These are phyloP conservation scores for Terfezia claveryi DNA, from an alignment of 495 filamentous ascomycete species.

Conservation along the genomic window DNA sequence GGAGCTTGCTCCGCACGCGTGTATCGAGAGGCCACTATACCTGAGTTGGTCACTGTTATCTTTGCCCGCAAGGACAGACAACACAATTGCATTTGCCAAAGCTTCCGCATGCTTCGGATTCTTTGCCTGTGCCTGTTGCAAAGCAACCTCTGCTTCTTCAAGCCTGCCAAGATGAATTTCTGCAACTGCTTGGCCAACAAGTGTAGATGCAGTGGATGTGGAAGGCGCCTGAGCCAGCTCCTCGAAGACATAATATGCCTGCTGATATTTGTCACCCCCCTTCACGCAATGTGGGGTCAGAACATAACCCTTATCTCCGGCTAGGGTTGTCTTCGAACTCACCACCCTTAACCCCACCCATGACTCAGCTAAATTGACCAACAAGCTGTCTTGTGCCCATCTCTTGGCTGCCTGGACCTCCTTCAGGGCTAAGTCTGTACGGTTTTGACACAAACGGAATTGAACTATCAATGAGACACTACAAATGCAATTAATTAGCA, in stretches of 20 bases:
- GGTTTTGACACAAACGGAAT: constrained; percentile 78
- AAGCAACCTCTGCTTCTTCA: constrained; percentile 70
- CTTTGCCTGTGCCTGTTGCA: constrained; percentile 57
- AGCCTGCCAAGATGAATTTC: constrained; percentile 79
- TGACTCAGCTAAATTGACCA: constrained; percentile 85
- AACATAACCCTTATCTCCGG: not conserved
- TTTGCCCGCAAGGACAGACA: constrained; percentile 54
- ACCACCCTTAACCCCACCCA: constrained; percentile 84
- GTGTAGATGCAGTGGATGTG: constrained; percentile 39
- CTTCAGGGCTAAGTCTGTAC: constrained; percentile 70
- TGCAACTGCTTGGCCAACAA: constrained; percentile 72
- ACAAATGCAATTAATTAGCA: not conserved
- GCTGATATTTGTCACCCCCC: constrained; percentile 93
- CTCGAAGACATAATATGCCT: constrained; percentile 94
- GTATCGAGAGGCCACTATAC: constrained; percentile 24
- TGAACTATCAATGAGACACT: constrained; percentile 56
- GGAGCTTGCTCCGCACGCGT: not conserved
- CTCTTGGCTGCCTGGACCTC: constrained; percentile 73
- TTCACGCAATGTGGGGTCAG: constrained; percentile 16
- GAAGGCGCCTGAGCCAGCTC: constrained; percentile 75
- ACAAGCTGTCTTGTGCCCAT: constrained; percentile 85
- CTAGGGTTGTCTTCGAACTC: constrained; percentile 19
- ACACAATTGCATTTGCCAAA: constrained; percentile 60
- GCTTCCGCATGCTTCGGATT: constrained; percentile 47
- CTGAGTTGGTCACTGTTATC: constrained; percentile 34